These are phyloP conservation scores for Stentor coeruleus DNA, from an alignment of 73 alveolate genomes.

Conservation along the genomic window DNA sequence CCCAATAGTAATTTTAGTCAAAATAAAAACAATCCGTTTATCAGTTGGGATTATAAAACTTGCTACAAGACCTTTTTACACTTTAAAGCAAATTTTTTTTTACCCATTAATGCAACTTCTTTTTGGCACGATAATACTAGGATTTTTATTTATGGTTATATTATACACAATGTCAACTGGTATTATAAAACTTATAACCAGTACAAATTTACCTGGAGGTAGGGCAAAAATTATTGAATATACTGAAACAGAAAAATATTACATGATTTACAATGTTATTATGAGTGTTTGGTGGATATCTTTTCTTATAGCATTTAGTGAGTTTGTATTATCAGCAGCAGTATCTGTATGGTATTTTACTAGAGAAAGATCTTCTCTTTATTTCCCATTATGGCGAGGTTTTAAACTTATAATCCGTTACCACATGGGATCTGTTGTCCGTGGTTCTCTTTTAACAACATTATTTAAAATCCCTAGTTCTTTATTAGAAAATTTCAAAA, in stretches of 20 bases:
- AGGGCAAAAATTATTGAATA: not conserved
- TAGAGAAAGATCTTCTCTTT: conserved; percentile 14
- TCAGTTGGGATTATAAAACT: not conserved
- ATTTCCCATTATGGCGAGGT: conserved; percentile 23
- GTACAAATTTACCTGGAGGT: conserved; percentile 23
- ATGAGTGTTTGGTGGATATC: conserved; percentile 24
- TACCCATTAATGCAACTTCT: conserved; percentile 15
- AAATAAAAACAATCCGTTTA: not conserved
- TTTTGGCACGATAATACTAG: not conserved
- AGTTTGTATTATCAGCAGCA: conserved; percentile 21
- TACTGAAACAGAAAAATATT: conserved; percentile 23
- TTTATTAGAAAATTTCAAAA: not conserved
- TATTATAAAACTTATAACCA: not conserved
- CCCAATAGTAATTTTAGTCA: not conserved
- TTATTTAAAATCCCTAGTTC: not conserved
- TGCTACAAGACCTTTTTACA: conserved; percentile 9
- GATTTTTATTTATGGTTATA: not conserved
- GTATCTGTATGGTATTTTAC: conserved; percentile 25
- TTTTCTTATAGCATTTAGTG: conserved; percentile 14
- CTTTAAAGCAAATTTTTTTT: conserved; percentile 17
- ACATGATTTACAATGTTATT: conserved; percentile 12
- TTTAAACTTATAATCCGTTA: not conserved
- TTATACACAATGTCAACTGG: conserved; percentile 27
- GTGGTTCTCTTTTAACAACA: not conserved
- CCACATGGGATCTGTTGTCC: conserved; percentile 16